Percentiles rank a stretch among this genome's conserved stretches.
phyloP scores from a whole-genome alignment of 2,329 filamentous ascomycete species.

The Zymoseptoria pseudotritici region DNA sequence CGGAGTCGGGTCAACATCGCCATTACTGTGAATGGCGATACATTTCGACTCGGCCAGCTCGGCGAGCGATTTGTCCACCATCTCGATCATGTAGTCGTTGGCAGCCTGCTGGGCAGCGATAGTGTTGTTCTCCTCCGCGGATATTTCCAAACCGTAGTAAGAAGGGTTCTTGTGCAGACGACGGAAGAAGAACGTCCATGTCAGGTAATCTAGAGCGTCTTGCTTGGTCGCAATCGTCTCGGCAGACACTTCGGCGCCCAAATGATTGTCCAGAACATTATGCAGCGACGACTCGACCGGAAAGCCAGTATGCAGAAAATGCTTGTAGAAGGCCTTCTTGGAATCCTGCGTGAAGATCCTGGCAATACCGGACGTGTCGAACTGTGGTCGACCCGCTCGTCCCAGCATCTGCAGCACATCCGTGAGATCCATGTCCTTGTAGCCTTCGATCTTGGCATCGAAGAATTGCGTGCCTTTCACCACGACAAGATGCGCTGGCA shows the following conservation, averaged over 20 bases:
- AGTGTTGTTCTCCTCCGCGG: constrained; percentile 84
- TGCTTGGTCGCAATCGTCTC: constrained; percentile 91
- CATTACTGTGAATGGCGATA: constrained; percentile 73
- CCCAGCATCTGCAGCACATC: constrained; percentile 98
- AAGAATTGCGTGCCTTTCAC: constrained; percentile 98
- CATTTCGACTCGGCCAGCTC: constrained; percentile 82
- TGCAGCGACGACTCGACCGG: constrained; percentile 94
- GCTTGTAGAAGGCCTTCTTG: constrained; percentile 99
- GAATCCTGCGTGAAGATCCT: constrained; percentile 95
- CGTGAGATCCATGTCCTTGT: constrained; percentile 97
- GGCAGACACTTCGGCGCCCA: constrained; percentile 88
- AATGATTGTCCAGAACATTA: constrained; percentile 93
- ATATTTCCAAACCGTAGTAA: constrained; percentile 93
- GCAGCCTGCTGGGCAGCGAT: constrained; percentile 77
- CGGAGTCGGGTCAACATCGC: constrained; percentile 81
- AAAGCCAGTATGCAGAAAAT: constrained; percentile 96
- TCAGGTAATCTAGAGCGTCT: constrained; percentile 93
- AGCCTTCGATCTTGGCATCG: constrained; percentile 94
- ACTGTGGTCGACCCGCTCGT: constrained; percentile 89
- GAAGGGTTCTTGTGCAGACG: constrained; percentile 96
- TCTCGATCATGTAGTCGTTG: constrained; percentile 88
- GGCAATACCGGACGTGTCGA: constrained; percentile 91
- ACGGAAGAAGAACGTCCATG: constrained; percentile 99
- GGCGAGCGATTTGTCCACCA: constrained; percentile 78
- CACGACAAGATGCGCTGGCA: constrained; percentile 92